Base-by-base conservation (phyloP, 1,284 basidiomycete genomes). In the Sanghuangporus sanghuang region DNA sequence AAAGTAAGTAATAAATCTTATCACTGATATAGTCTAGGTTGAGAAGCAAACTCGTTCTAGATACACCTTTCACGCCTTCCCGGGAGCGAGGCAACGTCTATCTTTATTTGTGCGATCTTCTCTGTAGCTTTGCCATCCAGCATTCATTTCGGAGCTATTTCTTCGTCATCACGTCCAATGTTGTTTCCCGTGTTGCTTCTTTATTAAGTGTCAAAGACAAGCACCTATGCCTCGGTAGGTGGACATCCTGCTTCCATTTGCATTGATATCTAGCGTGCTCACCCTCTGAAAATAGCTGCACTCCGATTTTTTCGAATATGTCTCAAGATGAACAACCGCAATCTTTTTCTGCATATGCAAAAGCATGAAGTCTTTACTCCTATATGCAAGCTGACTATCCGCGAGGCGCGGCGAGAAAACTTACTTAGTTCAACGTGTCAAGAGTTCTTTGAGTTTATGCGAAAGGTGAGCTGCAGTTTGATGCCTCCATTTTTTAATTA, bases 371-470 rank as follows among this genome's bases (percentile, higher is more conserved):
- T 95, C 21, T 80, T 97, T 66, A 84, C 85, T 67, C 91, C 93
- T 6, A 86, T 98, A 64, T 77, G 98, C 59, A 87, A 92, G 62
- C 78, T 98, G 63, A 89, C 94, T 35, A 74, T 90, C 40, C 83
- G 84, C 58, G 96, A 98, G 75, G 90, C 90, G 36, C 81, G 82
- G 54, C 82, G 92, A 64, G 96, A 99, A 76, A 99, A 96, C 74
- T 83, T 99, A 67, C 80, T 99, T 53, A 92, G 89, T 70, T 96
- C 95, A 67, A 93, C 96, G 18, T 98, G 94, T 78, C 89, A 97
- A 71, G 96, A 99, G 73, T 92, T 94, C 67, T 94, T 99, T 71
- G 96, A 99, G 70, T 82, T 86, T 68, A 92, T 98, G 74, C 86
- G 92, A 64, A 85, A 85, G 78, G 95, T 95, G 66, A 67, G 83